Conservation (phyloP, 257 asterid genomes). For the Nicotiana noctiflora region DNA sequence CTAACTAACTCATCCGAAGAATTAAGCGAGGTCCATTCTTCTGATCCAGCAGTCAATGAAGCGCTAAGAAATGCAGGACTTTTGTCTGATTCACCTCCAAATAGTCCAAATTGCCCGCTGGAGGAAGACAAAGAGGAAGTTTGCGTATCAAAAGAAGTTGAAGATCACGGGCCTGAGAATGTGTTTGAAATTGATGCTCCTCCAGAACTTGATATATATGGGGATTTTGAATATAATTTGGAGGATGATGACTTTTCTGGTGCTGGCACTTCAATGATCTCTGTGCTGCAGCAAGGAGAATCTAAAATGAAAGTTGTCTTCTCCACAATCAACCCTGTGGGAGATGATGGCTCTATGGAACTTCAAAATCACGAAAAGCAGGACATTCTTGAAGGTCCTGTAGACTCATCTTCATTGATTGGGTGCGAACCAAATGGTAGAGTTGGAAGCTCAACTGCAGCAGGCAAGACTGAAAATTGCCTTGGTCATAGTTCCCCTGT, state of each 20-base stretch:
- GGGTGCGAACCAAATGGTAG: constrained; percentile 25
- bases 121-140: constrained; percentile 30
- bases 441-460: constrained; percentile 23
- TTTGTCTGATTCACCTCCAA: constrained; percentile 87
- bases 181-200: constrained; percentile 61
- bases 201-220: constrained; percentile 83
- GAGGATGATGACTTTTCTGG: constrained; percentile 84
- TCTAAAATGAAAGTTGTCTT: constrained; percentile 64
- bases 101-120: constrained; percentile 47
- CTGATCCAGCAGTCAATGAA: constrained; percentile 52
- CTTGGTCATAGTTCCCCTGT: constrained; percentile 27
- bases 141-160: constrained; percentile 29
- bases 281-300: constrained; percentile 44
- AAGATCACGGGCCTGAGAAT: constrained; percentile 60
- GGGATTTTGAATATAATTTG: constrained; percentile 88
- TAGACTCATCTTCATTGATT: constrained; percentile 17
- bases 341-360: constrained; percentile 29
- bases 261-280: constrained; percentile 41
- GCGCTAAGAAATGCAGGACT: constrained; percentile 86
- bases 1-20: constrained; percentile 27
- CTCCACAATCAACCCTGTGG: constrained; percentile 47
- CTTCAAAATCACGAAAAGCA: constrained; percentile 16
- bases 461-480: constrained; percentile 16
- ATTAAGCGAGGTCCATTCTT: constrained; percentile 26
- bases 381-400: constrained; percentile 25